phyloP scores from a whole-genome alignment of 768 basidiomycete genomes.

The Hericium coralloides region DNA sequence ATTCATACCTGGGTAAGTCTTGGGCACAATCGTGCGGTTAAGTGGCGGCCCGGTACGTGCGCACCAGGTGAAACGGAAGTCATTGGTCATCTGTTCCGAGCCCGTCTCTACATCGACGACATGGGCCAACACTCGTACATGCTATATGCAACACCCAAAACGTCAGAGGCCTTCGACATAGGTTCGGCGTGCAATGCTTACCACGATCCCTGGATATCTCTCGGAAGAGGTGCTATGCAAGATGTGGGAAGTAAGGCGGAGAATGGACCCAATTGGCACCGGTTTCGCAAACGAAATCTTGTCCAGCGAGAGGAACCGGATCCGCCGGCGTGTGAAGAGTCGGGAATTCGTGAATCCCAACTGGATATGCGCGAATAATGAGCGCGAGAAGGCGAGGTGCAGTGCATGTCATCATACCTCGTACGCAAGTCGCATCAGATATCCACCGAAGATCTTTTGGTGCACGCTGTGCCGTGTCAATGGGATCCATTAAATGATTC shows the following conservation, averaged over 20 bases:
- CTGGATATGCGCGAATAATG: slow-evolving; percentile 24
- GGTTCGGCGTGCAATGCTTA: slow-evolving; percentile 26
- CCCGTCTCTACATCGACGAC: slow-evolving; percentile 65
- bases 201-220: slow-evolving; percentile 48
- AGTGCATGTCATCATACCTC: slow-evolving; percentile 34
- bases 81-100: slow-evolving; percentile 57
- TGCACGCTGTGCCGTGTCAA: slow-evolving; percentile 43
- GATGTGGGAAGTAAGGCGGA: slow-evolving; percentile 63
- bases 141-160: slow-evolving; percentile 30
- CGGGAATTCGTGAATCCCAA: slow-evolving; percentile 67
- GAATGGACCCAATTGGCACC: slow-evolving; percentile 77
- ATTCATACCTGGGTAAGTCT: slow-evolving; percentile 58
- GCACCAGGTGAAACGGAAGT: slow-evolving; percentile 71
- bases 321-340: slow-evolving; percentile 55
- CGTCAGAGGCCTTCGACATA: background rate
- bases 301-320: slow-evolving; percentile 72
- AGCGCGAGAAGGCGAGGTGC: background rate
- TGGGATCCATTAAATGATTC: background rate
- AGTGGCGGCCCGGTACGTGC: slow-evolving; percentile 30
- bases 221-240: slow-evolving; percentile 45
- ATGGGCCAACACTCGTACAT: slow-evolving; percentile 62
- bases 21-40: slow-evolving; percentile 47
- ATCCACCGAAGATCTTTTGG: slow-evolving; percentile 76
- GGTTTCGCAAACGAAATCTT: slow-evolving; percentile 72
- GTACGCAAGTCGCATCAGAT: slow-evolving; percentile 61